These are phyloP conservation scores for Vigna mungo DNA, from an alignment of 306 rosid genomes.

Conservation along the genomic window DNA sequence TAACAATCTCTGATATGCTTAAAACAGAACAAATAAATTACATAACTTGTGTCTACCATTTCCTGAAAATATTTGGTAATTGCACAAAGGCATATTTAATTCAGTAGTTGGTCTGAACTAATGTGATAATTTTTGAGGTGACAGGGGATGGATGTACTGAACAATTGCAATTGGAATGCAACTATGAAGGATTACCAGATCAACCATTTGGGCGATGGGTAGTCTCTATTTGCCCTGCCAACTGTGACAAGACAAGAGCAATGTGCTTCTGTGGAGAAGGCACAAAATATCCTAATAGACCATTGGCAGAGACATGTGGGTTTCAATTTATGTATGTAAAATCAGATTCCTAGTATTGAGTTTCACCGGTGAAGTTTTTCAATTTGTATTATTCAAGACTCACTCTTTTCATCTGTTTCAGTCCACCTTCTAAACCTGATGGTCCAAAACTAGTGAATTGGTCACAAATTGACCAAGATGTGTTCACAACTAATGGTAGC, in stretches of 20 bases:
- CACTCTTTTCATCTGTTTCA: slow-evolving; percentile 52
- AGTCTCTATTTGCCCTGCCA: slow-evolving; percentile 89
- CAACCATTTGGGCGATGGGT: slow-evolving; percentile 86
- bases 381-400: slow-evolving; percentile 29
- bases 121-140: slow-evolving; percentile 41
- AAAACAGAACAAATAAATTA: slow-evolving; percentile 18
- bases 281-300: slow-evolving; percentile 93
- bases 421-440: slow-evolving; percentile 70
- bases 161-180: slow-evolving; percentile 72
- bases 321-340: slow-evolving; percentile 74
- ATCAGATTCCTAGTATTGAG: slow-evolving; percentile 31
- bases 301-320: slow-evolving; percentile 94
- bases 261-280: slow-evolving; percentile 99
- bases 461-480: slow-evolving; percentile 75
- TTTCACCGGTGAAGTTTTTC: slow-evolving; percentile 39
- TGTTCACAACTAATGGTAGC: slow-evolving; percentile 79
- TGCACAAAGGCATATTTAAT: slow-evolving; percentile 10
- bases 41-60: slow-evolving; percentile 8
- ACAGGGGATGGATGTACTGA: slow-evolving; percentile 88
- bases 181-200: slow-evolving; percentile 61
- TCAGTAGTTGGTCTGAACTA: slow-evolving; percentile 28
- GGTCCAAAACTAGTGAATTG: slow-evolving; percentile 73
- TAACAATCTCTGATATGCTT: not conserved
- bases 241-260: slow-evolving; percentile 91
- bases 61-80: slow-evolving; percentile 35